Base-by-base conservation (phyloP, 1,284 basidiomycete genomes). In the Microbotryum scabiosae region DNA sequence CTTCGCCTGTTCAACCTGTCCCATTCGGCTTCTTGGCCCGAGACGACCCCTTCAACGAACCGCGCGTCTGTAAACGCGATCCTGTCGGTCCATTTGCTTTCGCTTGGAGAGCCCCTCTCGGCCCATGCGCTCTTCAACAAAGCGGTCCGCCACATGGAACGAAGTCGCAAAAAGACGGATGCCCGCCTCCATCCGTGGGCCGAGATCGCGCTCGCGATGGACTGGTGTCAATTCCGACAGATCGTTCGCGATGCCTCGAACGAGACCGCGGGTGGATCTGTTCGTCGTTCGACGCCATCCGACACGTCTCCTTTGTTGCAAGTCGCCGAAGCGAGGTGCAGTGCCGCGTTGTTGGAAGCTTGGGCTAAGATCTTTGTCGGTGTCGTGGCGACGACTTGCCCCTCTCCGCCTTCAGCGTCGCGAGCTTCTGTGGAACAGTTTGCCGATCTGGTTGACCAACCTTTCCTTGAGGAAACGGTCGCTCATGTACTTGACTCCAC, bases 281-380 rank as follows among this genome's bases (percentile, higher is more conserved):
- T n/a, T 46, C 41, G 21, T n/a, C 41, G 8, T 26, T 16, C 16
- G 5, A 20, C 23, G 8, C 59, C 64, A 30, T 54, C 54, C 44
- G 63, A 66, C 20, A 61, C 64, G 21, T 59, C 68, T 16, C 69
- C 69, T 21, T 64, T 70, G 20, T 61, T 69, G 6, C 50, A 56
- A 18, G 56, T 70, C 36, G 64, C 67, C 16, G 68, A 69, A 32
- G 59, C 57, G 18, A 41, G 57, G 20, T 66, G 64, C 56, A 57
- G 59, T 18, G 62, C 62, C 16, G 63, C 68, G 5, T 52, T 71
- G 1, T 41, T 61, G 18, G 66, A 67, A 20, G 65, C 58, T 3
- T 71, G 69, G 68, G 51, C 53, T 23, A 51, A 56, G 26, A 58
- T 70, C 46, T 67, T 71, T 54, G 63, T 69, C 23, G 59, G 63